Evolutionary conservation across 2,329 filamentous ascomycete genomes (phyloP), one percentile per base, ranked within the genome.

Genomic region (Trichoderma pleuroti): DNA sequence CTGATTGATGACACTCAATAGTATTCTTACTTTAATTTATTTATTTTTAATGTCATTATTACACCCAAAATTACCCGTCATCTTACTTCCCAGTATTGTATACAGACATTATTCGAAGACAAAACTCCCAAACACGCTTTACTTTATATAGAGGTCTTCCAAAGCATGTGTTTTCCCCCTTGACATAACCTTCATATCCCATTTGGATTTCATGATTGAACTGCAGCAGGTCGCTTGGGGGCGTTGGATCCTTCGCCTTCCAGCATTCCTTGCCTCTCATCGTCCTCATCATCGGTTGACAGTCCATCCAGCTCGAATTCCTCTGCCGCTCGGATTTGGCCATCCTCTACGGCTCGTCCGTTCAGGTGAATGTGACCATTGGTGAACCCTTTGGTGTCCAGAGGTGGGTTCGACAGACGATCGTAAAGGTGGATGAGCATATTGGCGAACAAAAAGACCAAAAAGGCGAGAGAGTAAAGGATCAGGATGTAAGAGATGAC

Each of bases 401-500:
- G 52, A 0, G 77, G 72, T 1, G 81, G 81, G 74, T 82, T 83
- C 42, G 82, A 81, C 30, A 82, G 82, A 57, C 91, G 87, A 72
- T 94, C 92, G 82, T 97, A 98, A 18, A 98, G 85, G 76, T 92
- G 86, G 59, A 98, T 86, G 62, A 98, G 91, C 83, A 97, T 90
- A 77, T 96, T 93, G 77, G 91, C 88, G 72, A 98, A 97, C 46
- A 99, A 89, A 84, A 97, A 99, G 59, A 97, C 80, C 24, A 99
- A 81, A 80, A 97, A 98, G 28, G 95, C 91, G 65, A 98, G 85
- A 76, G 93, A 97, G 85, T 92, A 98, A 11, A 98, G 84, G 67
- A 98, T 94, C 30, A 99, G 86, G 52, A 98, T 89, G 80, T 98
- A 99, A 6, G 94, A 91, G 54, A 98, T 93, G 77, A 97, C 93